Evolutionary conservation across 2,329 filamentous ascomycete genomes (phyloP).

Genomic region (Fusarium udum): DNA sequence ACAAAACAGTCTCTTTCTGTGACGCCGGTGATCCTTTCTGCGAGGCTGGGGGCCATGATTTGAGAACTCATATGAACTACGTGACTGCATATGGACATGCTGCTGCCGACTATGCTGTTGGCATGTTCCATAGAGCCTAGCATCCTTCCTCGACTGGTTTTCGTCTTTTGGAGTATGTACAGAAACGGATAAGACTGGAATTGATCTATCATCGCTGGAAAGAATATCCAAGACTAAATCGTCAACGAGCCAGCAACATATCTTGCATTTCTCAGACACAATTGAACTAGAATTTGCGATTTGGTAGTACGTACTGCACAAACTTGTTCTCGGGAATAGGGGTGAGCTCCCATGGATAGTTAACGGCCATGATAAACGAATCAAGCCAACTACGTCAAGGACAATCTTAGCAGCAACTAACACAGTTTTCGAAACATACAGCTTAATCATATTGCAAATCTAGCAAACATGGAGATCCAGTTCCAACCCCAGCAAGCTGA

Average conservation of each 20-base stretch:
- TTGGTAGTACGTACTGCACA: neutral
- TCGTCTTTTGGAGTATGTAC: neutral
- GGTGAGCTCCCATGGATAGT: neutral
- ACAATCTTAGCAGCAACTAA: neutral
- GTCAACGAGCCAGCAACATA: neutral
- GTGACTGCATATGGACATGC: slow-evolving; percentile 20
- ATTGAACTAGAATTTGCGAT: neutral
- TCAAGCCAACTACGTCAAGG: neutral
- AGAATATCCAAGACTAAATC: neutral
- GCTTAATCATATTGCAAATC: neutral
- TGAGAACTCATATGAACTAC: slow-evolving; percentile 36
- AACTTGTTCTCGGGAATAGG: neutral
- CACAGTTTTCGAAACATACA: neutral
- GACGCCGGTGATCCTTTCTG: slow-evolving; percentile 36
- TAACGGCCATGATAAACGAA: neutral
- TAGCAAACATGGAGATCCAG: neutral
- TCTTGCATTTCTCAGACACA: neutral
- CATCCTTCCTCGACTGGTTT: neutral
- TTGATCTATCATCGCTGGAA: neutral
- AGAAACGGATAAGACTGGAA: neutral
- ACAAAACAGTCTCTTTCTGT: slow-evolving; percentile 32
- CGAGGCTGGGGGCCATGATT: slow-evolving; percentile 24
- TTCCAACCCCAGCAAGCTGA: neutral
- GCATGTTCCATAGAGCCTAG: slow-evolving; percentile 9
- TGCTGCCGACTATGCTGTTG: slow-evolving; percentile 23